A percentile compares a stretch with the other conserved stretches of the same genome.
Conservation (phyloP, 257 asterid genomes). For the Leptodermis oblonga region DNA sequence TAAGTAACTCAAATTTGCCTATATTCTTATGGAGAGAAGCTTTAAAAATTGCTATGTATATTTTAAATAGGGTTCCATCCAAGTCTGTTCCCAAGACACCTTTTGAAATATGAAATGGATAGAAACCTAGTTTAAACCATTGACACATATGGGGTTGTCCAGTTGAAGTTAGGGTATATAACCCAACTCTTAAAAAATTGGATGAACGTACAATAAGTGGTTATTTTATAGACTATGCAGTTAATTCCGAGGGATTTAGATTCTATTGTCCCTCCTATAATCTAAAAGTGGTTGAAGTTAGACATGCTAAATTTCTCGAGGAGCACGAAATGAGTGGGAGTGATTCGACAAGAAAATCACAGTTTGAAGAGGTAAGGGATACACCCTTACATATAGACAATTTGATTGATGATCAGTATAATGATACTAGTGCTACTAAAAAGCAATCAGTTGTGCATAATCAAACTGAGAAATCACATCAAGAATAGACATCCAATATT, state of each 20-base stretch:
- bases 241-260: too few species aligned
- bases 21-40: neutral
- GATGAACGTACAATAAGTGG: too few species aligned
- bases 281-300: neutral
- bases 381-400: neutral
- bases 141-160: neutral
- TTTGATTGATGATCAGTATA: neutral
- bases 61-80: neutral
- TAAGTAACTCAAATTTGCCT: neutral
- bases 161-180: neutral
- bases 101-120: neutral
- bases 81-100: neutral
- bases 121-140: neutral
- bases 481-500: neutral
- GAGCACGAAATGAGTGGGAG: neutral
- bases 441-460: neutral
- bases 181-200: too few species aligned
- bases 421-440: neutral
- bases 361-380: neutral
- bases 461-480: neutral
- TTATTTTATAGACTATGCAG: too few species aligned
- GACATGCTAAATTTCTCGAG: neutral
- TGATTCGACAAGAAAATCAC: neutral
- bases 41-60: neutral
- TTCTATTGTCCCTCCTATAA: neutral